These are phyloP conservation scores for Nannizziopsis arthrosporioides DNA, from an alignment of 2,329 filamentous ascomycete genomes.

Conservation along the genomic window DNA sequence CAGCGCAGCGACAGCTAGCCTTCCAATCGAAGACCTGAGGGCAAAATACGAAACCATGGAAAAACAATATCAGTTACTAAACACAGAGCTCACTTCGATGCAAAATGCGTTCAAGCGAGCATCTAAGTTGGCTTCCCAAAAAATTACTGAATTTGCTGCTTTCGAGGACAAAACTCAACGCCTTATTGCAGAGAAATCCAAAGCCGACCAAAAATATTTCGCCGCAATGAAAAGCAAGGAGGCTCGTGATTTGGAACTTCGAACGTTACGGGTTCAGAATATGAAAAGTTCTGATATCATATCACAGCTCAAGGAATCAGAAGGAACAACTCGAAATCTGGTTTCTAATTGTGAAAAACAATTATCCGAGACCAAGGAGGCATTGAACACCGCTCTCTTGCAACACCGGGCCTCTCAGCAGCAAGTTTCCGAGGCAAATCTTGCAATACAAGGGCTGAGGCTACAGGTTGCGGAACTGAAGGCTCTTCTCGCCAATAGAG, in stretches of 20 bases:
- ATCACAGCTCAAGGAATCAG: conserved; percentile 80
- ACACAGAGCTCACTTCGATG: conserved; percentile 77
- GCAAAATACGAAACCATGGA: conserved; percentile 62
- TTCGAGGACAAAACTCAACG: conserved; percentile 68
- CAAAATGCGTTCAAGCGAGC: conserved; percentile 86
- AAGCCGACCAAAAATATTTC: conserved; percentile 97
- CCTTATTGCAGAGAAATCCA: conserved; percentile 77
- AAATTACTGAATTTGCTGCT: conserved; percentile 62
- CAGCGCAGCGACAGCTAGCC: conserved; percentile 41
- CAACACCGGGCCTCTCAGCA: conserved; percentile 68
- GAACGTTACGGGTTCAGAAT: conserved; percentile 68
- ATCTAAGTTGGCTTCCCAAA: conserved; percentile 71
- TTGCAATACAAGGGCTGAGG: conserved; percentile 59
- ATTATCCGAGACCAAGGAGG: conserved; percentile 66
- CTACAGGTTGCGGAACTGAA: conserved; percentile 68
- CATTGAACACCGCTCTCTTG: conserved; percentile 55
- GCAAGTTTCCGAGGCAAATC: conserved; percentile 56
- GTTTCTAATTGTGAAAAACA: conserved; percentile 85
- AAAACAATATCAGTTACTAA: conserved; percentile 70
- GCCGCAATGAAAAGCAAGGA: conserved; percentile 91
- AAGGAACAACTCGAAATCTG: conserved; percentile 62
- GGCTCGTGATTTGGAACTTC: conserved; percentile 66
- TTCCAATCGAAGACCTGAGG: conserved; percentile 60
- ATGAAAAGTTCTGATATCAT: conserved; percentile 89
- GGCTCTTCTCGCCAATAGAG: conserved; percentile 61